Evolutionary conservation across 495 filamentous ascomycete species (phyloP).

Genomic region (Tirmania nivea): DNA sequence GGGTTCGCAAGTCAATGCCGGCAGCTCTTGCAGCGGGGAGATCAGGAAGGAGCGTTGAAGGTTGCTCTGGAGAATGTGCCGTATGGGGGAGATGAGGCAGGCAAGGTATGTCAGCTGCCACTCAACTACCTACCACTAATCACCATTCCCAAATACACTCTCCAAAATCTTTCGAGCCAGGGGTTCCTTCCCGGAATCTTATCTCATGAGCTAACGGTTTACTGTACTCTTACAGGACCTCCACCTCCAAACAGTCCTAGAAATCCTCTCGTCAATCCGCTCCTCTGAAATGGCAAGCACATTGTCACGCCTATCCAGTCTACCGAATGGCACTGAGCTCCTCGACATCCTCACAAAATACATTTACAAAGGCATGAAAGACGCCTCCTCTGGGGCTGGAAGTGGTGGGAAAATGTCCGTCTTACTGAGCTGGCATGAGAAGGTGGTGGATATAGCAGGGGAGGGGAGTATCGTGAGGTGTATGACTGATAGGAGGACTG

Average conservation of each 20-base stretch:
- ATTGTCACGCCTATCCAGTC: conserved; percentile 37
- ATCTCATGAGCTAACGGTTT: too few relatives aligned
- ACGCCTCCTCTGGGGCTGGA: conserved; percentile 11
- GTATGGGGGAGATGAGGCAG: conserved; percentile 42
- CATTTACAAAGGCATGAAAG: conserved; percentile 45
- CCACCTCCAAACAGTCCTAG: conserved; percentile 44
- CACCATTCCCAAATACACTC: too few relatives aligned
- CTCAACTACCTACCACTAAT: too few relatives aligned
- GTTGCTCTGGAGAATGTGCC: conserved; percentile 46
- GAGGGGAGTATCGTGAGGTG: conserved; percentile 50
- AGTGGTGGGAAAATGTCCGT: conserved; percentile 29
- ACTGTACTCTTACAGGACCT: conserved; percentile 28
- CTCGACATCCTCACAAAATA: conserved; percentile 39
- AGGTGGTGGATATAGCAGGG: conserved; percentile 51
- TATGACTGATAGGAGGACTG: conserved; percentile 56
- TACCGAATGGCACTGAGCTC: conserved; percentile 36
- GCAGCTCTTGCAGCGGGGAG: conserved; percentile 46
- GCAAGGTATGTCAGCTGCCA: not conserved
- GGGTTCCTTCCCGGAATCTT: too few relatives aligned
- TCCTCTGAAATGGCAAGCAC: conserved; percentile 51
- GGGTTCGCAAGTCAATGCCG: conserved; percentile 33
- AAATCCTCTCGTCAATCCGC: conserved; percentile 53
- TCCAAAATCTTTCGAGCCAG: too few relatives aligned
- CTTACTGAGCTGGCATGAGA: conserved; percentile 61
- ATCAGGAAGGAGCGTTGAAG: conserved; percentile 43